A percentile compares a stretch with the other conserved stretches of the same genome.
These are phyloP conservation scores for Xylariaceae sp. DNA, from an alignment of 2,329 filamentous ascomycete genomes.

Conservation along the genomic window DNA sequence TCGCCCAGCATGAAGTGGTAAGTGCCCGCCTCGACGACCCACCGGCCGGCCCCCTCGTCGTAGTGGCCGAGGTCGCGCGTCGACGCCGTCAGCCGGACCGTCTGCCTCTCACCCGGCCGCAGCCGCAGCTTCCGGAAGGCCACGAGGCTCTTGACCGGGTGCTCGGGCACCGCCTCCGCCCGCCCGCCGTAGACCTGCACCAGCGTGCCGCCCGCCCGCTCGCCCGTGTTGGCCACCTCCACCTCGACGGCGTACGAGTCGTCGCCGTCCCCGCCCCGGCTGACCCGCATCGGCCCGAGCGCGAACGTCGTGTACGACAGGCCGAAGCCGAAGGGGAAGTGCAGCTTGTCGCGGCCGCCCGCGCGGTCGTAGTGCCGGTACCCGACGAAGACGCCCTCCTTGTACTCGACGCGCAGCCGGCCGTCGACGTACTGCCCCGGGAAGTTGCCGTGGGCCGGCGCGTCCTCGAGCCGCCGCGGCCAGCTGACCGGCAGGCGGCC, in stretches of 20 bases:
- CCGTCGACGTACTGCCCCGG: conserved; percentile 34
- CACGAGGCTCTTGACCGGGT: conserved; percentile 23
- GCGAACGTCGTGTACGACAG: conserved; percentile 55
- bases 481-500: conserved; percentile 59
- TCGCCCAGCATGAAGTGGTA: conserved; percentile 20
- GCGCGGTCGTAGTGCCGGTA: conserved; percentile 60
- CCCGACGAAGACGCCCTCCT: conserved; percentile 63
- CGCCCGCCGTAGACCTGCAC: conserved; percentile 46
- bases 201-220: conserved; percentile 40
- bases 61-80: conserved; percentile 23
- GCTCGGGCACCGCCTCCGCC: conserved; percentile 5
- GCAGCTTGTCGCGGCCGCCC: conserved; percentile 38
- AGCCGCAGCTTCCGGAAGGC: conserved; percentile 24
- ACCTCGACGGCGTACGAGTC: conserved; percentile 35
- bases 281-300: conserved; percentile 34
- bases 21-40: conserved; percentile 20
- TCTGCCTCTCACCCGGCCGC: conserved; percentile 12
- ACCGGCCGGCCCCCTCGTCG: conserved; percentile 15
- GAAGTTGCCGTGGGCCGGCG: conserved; percentile 58
- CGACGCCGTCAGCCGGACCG: conserved; percentile 8
- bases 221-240: conserved; percentile 53
- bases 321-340: conserved; percentile 61
- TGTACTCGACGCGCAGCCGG: conserved; percentile 54
- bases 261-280: conserved; percentile 31
- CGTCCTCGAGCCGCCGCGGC: conserved; percentile 52